Conservation (phyloP, 257 asterid species). For the Solanum acaule region DNA sequence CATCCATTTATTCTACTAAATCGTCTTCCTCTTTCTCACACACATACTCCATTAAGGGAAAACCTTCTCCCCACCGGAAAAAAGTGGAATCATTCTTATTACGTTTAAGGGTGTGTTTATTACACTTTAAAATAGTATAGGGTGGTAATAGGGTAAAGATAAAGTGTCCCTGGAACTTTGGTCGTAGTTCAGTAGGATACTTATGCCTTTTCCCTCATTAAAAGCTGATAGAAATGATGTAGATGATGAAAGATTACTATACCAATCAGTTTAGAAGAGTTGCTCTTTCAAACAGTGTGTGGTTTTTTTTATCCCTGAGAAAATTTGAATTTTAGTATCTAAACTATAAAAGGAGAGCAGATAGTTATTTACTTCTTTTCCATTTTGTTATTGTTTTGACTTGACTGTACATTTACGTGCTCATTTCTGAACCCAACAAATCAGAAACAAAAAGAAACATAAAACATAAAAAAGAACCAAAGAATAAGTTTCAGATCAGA, state of each 20-base stretch:
- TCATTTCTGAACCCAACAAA: background rate
- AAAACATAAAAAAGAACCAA: background rate
- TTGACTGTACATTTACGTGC: background rate
- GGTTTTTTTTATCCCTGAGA: background rate
- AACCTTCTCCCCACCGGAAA: background rate
- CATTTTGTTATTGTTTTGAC: background rate
- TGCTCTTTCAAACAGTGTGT: background rate
- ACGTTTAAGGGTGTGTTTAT: background rate
- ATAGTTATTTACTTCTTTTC: background rate
- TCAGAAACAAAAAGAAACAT: background rate
- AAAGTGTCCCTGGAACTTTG: background rate
- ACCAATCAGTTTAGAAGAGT: background rate
- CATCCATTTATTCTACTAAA: background rate
- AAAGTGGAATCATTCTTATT: background rate
- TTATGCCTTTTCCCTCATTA: background rate
- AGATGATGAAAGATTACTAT: background rate
- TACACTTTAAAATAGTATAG: background rate
- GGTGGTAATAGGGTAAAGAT: background rate
- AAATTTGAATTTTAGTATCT: background rate
- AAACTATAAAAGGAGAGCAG: background rate
- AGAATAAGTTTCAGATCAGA: background rate
- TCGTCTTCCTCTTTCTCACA: background rate
- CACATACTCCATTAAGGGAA: background rate
- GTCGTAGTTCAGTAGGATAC: background rate
- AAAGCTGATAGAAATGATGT: background rate